Evolutionary conservation across 1,139 yeast genomes (phyloP).

Genomic region (Yamadazyma siamensis): DNA sequence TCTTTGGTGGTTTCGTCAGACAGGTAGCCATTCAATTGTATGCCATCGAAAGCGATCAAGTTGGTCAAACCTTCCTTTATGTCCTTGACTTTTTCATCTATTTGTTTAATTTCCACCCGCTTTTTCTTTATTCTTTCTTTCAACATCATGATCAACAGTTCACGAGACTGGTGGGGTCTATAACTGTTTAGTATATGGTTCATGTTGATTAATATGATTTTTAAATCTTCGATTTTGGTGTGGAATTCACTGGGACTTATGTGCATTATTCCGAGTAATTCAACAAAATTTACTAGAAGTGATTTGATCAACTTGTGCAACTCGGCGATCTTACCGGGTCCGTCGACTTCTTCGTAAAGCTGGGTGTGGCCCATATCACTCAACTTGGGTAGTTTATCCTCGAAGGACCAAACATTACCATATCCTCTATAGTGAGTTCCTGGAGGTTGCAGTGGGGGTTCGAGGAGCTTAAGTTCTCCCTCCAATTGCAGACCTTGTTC

Average conservation of each 20-base stretch:
- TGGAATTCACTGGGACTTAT: slow-evolving; percentile 66
- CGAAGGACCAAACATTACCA: slow-evolving; percentile 78
- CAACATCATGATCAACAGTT: slow-evolving; percentile 68
- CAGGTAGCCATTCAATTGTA: too few species aligned
- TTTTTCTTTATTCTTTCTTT: slow-evolving; percentile 60
- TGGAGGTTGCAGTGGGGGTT: slow-evolving; percentile 65
- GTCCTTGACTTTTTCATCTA: slow-evolving; percentile 43
- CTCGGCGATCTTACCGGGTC: slow-evolving; percentile 55
- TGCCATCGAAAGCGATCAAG: slow-evolving; percentile 18
- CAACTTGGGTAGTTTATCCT: slow-evolving; percentile 66
- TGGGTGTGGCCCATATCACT: slow-evolving; percentile 68
- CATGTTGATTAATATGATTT: slow-evolving; percentile 73
- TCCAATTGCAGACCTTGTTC: slow-evolving; percentile 12
- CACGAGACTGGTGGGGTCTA: slow-evolving; percentile 86
- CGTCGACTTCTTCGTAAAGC: slow-evolving; percentile 47
- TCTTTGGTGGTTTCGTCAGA: slow-evolving; percentile 9
- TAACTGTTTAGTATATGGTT: slow-evolving; percentile 83
- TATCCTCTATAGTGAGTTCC: slow-evolving; percentile 69
- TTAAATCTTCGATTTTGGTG: slow-evolving; percentile 63
- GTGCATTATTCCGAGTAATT: slow-evolving; percentile 69
- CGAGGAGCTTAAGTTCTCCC: slow-evolving; percentile 49
- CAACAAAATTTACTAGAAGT: slow-evolving; percentile 66
- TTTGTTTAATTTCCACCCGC: slow-evolving; percentile 48
- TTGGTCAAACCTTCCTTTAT: slow-evolving; percentile 39
- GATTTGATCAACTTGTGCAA: slow-evolving; percentile 69